Percentiles rank a stretch among this genome's conserved stretches.
Conservation (phyloP, 129 eudicot genomes). For the Artemisia annua region DNA sequence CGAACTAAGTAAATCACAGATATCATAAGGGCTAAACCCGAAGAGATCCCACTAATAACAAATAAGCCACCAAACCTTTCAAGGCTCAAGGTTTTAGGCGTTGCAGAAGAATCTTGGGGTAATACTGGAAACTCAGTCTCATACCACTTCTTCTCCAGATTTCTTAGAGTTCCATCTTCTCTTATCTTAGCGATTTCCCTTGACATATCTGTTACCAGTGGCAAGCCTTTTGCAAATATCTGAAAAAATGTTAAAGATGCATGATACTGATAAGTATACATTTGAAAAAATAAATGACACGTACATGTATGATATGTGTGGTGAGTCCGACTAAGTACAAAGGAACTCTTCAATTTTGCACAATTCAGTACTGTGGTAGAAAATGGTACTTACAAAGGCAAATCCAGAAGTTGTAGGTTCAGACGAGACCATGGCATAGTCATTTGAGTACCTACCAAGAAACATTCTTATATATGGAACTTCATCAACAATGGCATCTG, state of each 20-base stretch:
- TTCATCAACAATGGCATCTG: slow-evolving; percentile 37
- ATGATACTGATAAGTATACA: neutral
- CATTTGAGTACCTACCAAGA: slow-evolving; percentile 23
- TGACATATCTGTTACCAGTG: slow-evolving; percentile 35
- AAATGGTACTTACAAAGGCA: slow-evolving; percentile 42
- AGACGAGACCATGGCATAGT: slow-evolving; percentile 32
- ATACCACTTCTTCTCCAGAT: slow-evolving; percentile 36
- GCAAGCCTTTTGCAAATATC: slow-evolving; percentile 45
- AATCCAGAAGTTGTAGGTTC: slow-evolving; percentile 39
- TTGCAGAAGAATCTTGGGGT: slow-evolving; percentile 8
- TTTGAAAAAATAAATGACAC: neutral
- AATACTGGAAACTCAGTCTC: neutral
- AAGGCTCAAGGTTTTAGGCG: slow-evolving; percentile 9
- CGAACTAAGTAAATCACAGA: neutral
- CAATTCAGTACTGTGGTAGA: neutral
- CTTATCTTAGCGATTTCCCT: slow-evolving; percentile 38
- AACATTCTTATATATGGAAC: slow-evolving; percentile 37
- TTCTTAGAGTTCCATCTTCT: slow-evolving; percentile 30
- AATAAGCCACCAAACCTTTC: slow-evolving; percentile 36
- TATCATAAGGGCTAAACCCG: slow-evolving; percentile 24
- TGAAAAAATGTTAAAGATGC: neutral
- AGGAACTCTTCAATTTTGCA: neutral
- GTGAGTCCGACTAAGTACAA: neutral
- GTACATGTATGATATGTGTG: neutral
- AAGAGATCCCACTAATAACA: slow-evolving; percentile 24